Evolutionary conservation across 768 basidiomycete species (phyloP), one percentile per base, ranked within the genome.

Genomic region (Clavaria fumosa): DNA sequence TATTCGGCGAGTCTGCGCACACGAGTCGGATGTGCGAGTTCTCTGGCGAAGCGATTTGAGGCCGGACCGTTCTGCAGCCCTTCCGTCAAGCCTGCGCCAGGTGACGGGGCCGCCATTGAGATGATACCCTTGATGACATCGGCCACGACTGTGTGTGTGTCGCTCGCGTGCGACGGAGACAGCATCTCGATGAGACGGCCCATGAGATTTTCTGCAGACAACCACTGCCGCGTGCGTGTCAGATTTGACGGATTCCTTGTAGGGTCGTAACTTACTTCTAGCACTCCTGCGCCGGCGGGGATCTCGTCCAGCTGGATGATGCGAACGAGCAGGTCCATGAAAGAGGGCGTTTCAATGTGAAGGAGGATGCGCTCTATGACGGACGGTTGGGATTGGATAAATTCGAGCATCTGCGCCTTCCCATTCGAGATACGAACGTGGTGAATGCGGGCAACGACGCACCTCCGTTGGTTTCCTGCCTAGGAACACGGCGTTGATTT

Each of bases 81-180:
- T 49, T 79, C 72, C 31, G 77, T 69, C 47, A 88, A 67, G 40
- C 67, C 83, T 39, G 74, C 74, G 3, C 72, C 77, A 3, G 84
- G 82, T 0, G 88, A 82, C 4, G 86, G 85, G 1, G 89, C 79
- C 23, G 89, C 85, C 68, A 95, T 80, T 24, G 86, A 81, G 45
- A 99, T 90, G 45, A 97, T 89, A 35, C 80, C 80, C 54, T 93
- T 93, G 50, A 97, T 75, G 38, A 96, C 67, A 41, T 99, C 95
- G 0, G 88, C 70, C 22, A 88, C 84, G 40, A 88, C 78, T 5
- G 73, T 66, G 56, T 97, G 95, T 39, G 82, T 72, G 40, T 85
- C 77, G 23, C 74, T 62, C 15, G 75, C 68, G 42, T 84, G 64
- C 7, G 66, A 53, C 0, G 95, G 89, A 10, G 89, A 83, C 17